phyloP scores from a whole-genome alignment of 371 early-diverging fungal species.

The Mucor racemosus region DNA sequence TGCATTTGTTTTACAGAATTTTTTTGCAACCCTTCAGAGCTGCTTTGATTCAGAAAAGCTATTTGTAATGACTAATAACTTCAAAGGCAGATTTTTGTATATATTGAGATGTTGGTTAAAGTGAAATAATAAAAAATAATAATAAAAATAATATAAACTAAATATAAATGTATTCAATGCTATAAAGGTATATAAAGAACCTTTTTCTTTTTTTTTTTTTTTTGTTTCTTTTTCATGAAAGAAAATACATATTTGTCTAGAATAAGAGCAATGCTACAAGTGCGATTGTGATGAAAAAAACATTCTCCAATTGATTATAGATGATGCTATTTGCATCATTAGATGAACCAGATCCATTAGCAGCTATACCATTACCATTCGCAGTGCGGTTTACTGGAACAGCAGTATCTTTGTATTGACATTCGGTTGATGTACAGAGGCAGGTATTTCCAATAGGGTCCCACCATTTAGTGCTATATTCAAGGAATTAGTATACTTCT shows the following conservation, averaged over 20 bases:
- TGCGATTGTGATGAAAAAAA: neutral
- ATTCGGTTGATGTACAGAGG: constrained; percentile 49
- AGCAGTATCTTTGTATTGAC: constrained; percentile 56
- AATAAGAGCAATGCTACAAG: neutral
- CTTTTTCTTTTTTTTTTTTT: neutral
- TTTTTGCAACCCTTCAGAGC: too few species aligned
- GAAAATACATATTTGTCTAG: neutral
- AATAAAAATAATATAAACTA: too few species aligned
- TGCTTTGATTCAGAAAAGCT: too few species aligned
- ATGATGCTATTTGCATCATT: constrained; percentile 4
- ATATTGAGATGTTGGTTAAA: too few species aligned
- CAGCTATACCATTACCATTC: constrained; percentile 7
- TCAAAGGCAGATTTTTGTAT: too few species aligned
- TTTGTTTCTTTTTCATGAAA: neutral
- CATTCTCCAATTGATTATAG: neutral
- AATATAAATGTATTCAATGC: neutral
- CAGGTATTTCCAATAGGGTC: constrained; percentile 64
- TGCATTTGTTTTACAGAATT: too few species aligned
- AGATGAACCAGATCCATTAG: constrained; percentile 19
- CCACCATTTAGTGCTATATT: constrained; percentile 65
- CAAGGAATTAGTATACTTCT: neutral
- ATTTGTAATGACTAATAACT: too few species aligned
- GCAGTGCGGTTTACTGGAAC: constrained; percentile 29
- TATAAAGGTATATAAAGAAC: neutral
- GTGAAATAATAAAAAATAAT: neutral